Evolutionary conservation across 176 grass and related monocot genomes (phyloP), one percentile per base, ranked within the genome.

Genomic region (Areca catechu): DNA sequence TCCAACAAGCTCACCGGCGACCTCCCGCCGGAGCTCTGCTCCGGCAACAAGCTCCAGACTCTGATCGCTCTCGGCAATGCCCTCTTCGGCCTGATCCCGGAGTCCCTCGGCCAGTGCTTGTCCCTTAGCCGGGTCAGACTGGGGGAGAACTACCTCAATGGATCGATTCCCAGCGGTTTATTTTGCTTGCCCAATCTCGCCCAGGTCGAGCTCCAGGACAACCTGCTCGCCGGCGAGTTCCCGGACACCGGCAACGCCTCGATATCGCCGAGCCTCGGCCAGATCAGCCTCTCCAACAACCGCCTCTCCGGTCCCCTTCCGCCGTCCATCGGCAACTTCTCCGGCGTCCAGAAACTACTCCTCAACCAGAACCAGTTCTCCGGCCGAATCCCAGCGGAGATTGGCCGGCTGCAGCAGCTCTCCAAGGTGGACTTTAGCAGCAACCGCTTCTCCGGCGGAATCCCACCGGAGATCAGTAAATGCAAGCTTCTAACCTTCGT

Each of bases 121-220:
- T 83, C 90, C 7, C 80, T 95, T 53, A 84, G 27, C 3, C 83
- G 91, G 19, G 23, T 96, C 66, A 79, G 91, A 69, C 75, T 96
- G 51, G 91, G 91, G 20, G 91, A 90, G 57, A 96, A 96, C 74
- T 96, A 84, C 71, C 78, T 96, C 54, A 90, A 96, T 5, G 86
- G 92, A 48, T 90, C 86, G 5, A 96, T 96, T 58, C 92, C 92
- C 0, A 9, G 47, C 3, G 86, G 92, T 10, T 73, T 96, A 19
- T 77, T 96, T 43, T 74, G 77, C 53, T 74, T 96, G 27, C 77
- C 92, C 1, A 79, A 88, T 63, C 86, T 96, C 27, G 79, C 77
- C 19, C 92, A 96, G 55, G 83, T 96, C 23, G 92, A 96, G 80
- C 81, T 96, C 22, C 92, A 96, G 54, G 92, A 84, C n/a, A 96